Evolutionary conservation across 164 flowering plant species (phyloP).

Genomic region (Piper betle): DNA sequence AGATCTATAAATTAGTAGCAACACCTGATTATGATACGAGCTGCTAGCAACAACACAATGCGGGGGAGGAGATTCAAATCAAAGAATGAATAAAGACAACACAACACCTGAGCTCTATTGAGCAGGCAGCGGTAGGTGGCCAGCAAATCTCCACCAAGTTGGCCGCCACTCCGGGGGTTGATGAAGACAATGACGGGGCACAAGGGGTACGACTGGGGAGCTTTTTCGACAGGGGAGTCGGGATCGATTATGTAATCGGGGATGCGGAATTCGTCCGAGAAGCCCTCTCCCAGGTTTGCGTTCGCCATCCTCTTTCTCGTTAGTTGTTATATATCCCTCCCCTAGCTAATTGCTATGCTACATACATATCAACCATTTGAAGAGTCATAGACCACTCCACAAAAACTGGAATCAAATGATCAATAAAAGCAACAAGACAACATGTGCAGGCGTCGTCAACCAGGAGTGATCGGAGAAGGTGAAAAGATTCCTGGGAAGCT

Average conservation of each 20-base stretch:
- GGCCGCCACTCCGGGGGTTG: conserved; percentile 79
- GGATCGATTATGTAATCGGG: conserved; percentile 54
- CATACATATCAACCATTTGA: not conserved
- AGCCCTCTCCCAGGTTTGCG: conserved; percentile 5
- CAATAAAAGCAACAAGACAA: too few relatives aligned
- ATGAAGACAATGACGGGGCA: conserved; percentile 78
- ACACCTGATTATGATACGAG: not conserved
- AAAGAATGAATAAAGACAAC: not conserved
- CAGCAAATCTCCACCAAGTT: conserved; percentile 68
- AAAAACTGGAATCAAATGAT: too few relatives aligned
- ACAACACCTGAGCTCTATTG: conserved; percentile 52
- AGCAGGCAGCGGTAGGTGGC: conserved; percentile 44
- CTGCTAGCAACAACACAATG: too few relatives aligned
- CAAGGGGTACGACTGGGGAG: conserved; percentile 16
- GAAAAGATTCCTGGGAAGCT: not conserved
- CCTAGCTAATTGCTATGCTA: not conserved
- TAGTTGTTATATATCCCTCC: not conserved
- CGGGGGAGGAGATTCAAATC: not conserved
- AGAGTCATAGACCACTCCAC: too few relatives aligned
- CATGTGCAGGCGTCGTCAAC: too few relatives aligned
- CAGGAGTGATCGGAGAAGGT: too few relatives aligned
- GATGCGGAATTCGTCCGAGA: conserved; percentile 40
- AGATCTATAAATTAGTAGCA: conserved; percentile 33
- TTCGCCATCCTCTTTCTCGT: conserved; percentile 19
- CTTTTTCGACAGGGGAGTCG: conserved; percentile 10